A percentile compares a stretch with the other conserved stretches of the same genome.
Conservation (phyloP, 1,139 yeast genomes). For the Citeromyces siamensis region DNA sequence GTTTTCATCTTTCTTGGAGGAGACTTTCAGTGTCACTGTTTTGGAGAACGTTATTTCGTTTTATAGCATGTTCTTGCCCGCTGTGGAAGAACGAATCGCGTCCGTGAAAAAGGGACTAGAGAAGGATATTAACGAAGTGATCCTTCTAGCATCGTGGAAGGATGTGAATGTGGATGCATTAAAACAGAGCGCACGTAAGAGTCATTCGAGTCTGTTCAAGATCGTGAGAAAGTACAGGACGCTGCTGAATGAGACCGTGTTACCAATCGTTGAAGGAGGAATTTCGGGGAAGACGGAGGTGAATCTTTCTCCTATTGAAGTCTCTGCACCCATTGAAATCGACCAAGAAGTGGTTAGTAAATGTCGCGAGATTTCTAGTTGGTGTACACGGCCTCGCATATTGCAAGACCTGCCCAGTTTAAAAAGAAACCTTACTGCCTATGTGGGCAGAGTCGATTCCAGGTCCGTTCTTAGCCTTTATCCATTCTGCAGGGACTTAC, state of each 20-base stretch:
- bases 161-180: constrained; percentile 91
- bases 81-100: constrained; percentile 31
- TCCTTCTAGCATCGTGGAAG: constrained; percentile 90
- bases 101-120: constrained; percentile 42
- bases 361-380: constrained; percentile 21
- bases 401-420: constrained; percentile 38
- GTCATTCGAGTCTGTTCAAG: constrained; percentile 78
- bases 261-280: constrained; percentile 53
- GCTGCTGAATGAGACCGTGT: constrained; percentile 40
- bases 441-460: constrained; percentile 23
- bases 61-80: constrained; percentile 50
- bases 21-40: constrained; percentile 20
- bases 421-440: constrained; percentile 41
- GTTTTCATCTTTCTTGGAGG: constrained; percentile 38
- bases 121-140: constrained; percentile 75
- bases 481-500: constrained; percentile 40
- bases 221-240: constrained; percentile 73
- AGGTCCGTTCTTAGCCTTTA: constrained; percentile 21
- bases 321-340: constrained; percentile 9
- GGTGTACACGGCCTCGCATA: constrained; percentile 45
- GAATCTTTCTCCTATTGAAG: neutral
- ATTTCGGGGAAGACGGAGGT: constrained; percentile 18
- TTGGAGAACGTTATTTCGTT: constrained; percentile 51
- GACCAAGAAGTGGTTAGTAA: constrained; percentile 8
- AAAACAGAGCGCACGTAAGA: constrained; percentile 83